A percentile compares a stretch with the other conserved stretches of the same genome.
Evolutionary conservation across 371 early-diverging fungal genomes (phyloP).

Genomic region (Circinella umbellata): DNA sequence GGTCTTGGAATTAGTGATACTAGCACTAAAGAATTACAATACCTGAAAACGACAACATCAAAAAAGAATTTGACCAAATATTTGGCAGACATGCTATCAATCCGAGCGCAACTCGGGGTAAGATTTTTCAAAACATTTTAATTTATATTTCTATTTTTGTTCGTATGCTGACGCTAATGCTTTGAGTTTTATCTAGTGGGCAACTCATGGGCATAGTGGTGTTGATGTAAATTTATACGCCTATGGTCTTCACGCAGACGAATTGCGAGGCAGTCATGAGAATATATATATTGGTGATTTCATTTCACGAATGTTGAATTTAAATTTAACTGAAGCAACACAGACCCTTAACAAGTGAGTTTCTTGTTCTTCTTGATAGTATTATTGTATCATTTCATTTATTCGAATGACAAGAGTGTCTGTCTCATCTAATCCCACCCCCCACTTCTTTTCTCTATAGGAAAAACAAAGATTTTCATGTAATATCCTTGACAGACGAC

Average conservation of each 20-base stretch:
- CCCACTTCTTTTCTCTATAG: constrained; percentile 17
- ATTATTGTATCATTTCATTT: not conserved
- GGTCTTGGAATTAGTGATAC: constrained; percentile 73
- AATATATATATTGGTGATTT: constrained; percentile 89
- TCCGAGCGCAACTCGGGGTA: constrained; percentile 75
- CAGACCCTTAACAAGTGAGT: constrained; percentile 52
- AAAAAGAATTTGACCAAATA: constrained; percentile 48
- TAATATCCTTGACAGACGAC: constrained; percentile 26
- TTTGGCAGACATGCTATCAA: constrained; percentile 73
- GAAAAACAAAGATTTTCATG: constrained; percentile 24
- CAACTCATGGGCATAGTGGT: constrained; percentile 92
- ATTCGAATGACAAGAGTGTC: constrained; percentile 10
- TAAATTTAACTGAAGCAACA: constrained; percentile 73
- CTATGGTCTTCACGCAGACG: constrained; percentile 56
- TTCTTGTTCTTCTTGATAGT: not conserved
- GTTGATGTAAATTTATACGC: constrained; percentile 96
- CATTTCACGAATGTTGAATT: constrained; percentile 63
- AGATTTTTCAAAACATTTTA: not conserved
- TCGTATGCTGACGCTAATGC: too few species aligned
- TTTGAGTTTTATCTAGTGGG: constrained; percentile 60
- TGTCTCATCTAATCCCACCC: too few species aligned
- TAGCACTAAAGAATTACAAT: constrained; percentile 65
- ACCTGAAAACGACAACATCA: constrained; percentile 34
- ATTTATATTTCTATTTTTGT: too few species aligned
- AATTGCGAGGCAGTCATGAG: constrained; percentile 72